A percentile compares a stretch with the other conserved stretches of the same genome.
Evolutionary conservation across 345 rosid genomes (phyloP).

Genomic region (Boechera divaricarpa): DNA sequence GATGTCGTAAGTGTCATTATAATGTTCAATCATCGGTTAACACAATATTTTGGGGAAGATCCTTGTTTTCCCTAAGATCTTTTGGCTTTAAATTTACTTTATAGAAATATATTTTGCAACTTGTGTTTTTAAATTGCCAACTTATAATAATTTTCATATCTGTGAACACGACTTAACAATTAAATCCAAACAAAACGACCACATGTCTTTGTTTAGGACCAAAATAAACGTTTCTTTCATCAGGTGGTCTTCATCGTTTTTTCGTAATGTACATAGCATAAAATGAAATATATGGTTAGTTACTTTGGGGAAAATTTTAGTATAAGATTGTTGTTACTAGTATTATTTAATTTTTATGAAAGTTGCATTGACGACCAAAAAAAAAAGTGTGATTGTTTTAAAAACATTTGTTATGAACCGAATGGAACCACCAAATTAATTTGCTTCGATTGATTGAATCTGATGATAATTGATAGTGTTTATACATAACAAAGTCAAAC

Average conservation of each 20-base stretch:
- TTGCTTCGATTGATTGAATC: constrained; percentile 30
- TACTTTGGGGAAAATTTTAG: background rate
- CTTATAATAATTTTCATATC: background rate
- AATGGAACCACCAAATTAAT: constrained; percentile 31
- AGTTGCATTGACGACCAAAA: constrained; percentile 6
- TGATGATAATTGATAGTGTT: constrained; percentile 10
- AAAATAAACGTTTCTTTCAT: background rate
- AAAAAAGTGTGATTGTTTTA: background rate
- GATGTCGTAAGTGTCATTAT: constrained; percentile 11
- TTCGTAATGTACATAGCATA: background rate
- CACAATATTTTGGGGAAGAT: constrained; percentile 40
- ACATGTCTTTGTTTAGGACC: constrained; percentile 24
- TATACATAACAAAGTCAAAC: constrained; percentile 10
- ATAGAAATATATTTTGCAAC: constrained; percentile 13
- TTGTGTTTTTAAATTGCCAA: constrained; percentile 1
- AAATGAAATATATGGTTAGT: background rate
- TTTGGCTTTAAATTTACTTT: background rate
- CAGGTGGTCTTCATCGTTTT: background rate
- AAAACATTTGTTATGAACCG: constrained; percentile 14
- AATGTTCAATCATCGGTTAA: constrained; percentile 37
- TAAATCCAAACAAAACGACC: constrained; percentile 2
- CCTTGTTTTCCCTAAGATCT: constrained; percentile 39
- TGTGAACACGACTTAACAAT: background rate
- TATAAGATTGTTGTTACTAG: background rate
- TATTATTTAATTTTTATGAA: background rate